Conservation (phyloP, 108 stramenopile genomes). For the Cyclotella sp. region DNA sequence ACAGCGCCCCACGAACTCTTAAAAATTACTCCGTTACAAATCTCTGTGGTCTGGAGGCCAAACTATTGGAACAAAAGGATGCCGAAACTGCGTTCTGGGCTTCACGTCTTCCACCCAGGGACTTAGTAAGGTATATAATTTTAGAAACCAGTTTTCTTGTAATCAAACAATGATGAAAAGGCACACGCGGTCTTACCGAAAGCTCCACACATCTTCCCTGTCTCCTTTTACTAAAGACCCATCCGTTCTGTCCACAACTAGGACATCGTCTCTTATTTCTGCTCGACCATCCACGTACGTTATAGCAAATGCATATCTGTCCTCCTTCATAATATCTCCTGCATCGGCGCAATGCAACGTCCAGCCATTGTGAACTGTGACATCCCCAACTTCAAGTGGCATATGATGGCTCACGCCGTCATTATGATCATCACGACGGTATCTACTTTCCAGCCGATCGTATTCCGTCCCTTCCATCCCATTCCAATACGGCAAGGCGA, state of each 20-base stretch:
- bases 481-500: conserved; percentile 90
- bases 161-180: too few species aligned
- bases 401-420: conserved; percentile 65
- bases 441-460: conserved; percentile 67
- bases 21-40: background rate
- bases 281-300: conserved; percentile 82
- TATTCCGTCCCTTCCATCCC: conserved; percentile 59
- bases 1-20: background rate
- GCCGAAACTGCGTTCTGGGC: conserved; percentile 56
- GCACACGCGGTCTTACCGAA: conserved; percentile 33
- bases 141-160: too few species aligned
- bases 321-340: conserved; percentile 40
- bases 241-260: background rate
- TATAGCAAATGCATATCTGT: conserved; percentile 80
- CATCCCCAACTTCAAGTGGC: conserved; percentile 76
- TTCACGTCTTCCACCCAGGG: conserved; percentile 67
- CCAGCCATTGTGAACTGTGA: conserved; percentile 88
- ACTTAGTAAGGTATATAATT: too few species aligned
- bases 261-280: conserved; percentile 69
- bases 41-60: conserved; percentile 58
- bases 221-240: conserved; percentile 54
- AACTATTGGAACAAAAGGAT: conserved; percentile 79
- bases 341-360: conserved; percentile 84
- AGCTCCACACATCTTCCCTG: conserved; percentile 84
- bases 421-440: conserved; percentile 13